Conservation (phyloP, 352 stramenopile genomes). For the Thraustochytrium striatum region DNA sequence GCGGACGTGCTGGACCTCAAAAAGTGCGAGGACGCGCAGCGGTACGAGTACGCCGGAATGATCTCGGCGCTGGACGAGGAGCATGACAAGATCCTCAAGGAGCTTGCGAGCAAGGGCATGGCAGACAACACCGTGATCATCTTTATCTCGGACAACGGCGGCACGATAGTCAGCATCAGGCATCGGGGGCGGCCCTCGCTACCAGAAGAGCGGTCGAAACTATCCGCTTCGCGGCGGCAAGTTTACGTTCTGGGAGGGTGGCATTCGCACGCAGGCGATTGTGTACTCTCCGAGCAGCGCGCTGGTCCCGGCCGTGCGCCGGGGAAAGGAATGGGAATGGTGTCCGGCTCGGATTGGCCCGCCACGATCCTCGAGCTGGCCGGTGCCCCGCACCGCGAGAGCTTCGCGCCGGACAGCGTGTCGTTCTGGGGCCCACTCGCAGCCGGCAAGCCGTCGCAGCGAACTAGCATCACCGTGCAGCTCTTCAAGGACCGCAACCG, state of each 20-base stretch:
- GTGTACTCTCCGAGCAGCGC: not conserved
- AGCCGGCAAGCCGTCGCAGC: not conserved
- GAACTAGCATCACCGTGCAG: not conserved
- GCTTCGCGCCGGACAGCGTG: not conserved
- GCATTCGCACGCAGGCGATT: slow-evolving; percentile 10
- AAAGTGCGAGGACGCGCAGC: not conserved
- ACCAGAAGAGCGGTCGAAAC: slow-evolving; percentile 1
- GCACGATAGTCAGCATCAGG: not conserved
- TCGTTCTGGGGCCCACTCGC: not conserved
- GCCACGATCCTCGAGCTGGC: not conserved
- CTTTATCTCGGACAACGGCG: slow-evolving; percentile 34
- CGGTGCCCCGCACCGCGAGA: not conserved
- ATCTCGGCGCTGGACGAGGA: slow-evolving; percentile 3
- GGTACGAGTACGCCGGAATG: slow-evolving; percentile 28
- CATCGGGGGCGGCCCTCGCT: not conserved
- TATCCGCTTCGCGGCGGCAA: slow-evolving; percentile 26
- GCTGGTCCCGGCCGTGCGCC: not conserved
- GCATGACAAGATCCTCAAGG: not conserved
- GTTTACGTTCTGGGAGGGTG: slow-evolving; percentile 44
- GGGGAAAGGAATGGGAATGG: not conserved
- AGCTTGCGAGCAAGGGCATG: slow-evolving; percentile 22
- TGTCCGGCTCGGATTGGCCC: slow-evolving; percentile 8
- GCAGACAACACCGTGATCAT: slow-evolving; percentile 42
- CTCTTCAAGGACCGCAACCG: not conserved
- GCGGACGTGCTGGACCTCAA: not conserved